These are phyloP conservation scores for Pichia inconspicua DNA, from an alignment of 1,139 yeast genomes.

Conservation along the genomic window DNA sequence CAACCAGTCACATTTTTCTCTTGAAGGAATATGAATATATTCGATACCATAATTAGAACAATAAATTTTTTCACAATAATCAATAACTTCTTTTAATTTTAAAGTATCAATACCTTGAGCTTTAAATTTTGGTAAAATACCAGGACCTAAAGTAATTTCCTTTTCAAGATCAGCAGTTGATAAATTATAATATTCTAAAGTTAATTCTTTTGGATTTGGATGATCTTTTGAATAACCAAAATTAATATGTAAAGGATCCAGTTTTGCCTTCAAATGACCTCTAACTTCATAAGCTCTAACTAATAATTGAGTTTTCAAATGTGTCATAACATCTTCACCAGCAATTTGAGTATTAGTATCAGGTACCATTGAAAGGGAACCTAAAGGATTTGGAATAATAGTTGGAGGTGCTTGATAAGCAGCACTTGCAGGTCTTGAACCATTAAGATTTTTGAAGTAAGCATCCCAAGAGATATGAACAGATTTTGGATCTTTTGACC, in stretches of 20 bases:
- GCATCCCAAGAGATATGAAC: constrained; percentile 97
- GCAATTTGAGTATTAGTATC: constrained; percentile 26
- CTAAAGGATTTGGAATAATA: constrained; percentile 65
- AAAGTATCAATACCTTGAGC: constrained; percentile 49
- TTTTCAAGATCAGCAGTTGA: constrained; percentile 76
- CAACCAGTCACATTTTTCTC: constrained; percentile 96
- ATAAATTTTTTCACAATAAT: constrained; percentile 73
- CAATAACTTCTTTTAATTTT: constrained; percentile 71
- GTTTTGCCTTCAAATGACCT: constrained; percentile 92
- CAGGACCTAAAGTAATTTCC: constrained; percentile 90
- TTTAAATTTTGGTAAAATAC: constrained; percentile 90
- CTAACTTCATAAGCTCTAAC: constrained; percentile 98
- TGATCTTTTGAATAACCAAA: constrained; percentile 58
- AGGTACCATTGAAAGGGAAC: constrained; percentile 53
- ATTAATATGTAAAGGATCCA: constrained; percentile 88
- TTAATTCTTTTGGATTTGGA: constrained; percentile 71
- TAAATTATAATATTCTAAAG: constrained; percentile 87
- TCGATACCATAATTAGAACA: constrained; percentile 89
- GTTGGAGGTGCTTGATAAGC: constrained; percentile 93
- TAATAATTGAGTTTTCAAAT: constrained; percentile 88
- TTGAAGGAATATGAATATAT: constrained; percentile 93
- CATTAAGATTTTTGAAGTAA: constrained; percentile 79
- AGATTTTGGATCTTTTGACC: constrained; percentile 82
- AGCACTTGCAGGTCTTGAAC: constrained; percentile 56
- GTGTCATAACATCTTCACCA: constrained; percentile 71